phyloP scores from a whole-genome alignment of 345 rosid species.

The Moricandia moricandioides region DNA sequence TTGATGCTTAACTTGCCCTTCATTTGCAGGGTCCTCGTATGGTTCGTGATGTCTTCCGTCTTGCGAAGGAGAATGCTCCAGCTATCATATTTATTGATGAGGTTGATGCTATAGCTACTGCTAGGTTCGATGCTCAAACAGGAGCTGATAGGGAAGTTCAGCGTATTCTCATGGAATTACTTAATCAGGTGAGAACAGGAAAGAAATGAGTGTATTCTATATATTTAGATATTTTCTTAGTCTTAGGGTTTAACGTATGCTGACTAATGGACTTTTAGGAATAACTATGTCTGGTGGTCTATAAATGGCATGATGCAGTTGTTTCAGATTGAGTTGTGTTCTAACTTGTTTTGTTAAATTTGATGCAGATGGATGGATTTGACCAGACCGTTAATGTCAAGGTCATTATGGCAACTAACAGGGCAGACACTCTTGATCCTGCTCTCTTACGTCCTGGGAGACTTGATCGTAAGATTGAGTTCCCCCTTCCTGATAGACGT shows the following conservation, averaged over 20 bases:
- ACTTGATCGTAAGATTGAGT: slow-evolving; percentile 92
- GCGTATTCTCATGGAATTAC: slow-evolving; percentile 91
- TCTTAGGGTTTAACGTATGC: too few species aligned
- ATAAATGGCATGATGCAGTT: not conserved
- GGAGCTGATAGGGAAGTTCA: slow-evolving; percentile 99
- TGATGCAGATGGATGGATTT: slow-evolving; percentile 74
- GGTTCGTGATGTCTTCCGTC: slow-evolving; percentile 99
- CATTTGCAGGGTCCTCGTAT: slow-evolving; percentile 90
- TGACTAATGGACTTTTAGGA: not conserved
- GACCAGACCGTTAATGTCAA: slow-evolving; percentile 97
- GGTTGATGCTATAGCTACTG: slow-evolving; percentile 98
- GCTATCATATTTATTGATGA: slow-evolving; percentile 97
- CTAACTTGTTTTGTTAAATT: slow-evolving; percentile 25
- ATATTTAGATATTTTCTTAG: too few species aligned
- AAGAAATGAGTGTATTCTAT: not conserved
- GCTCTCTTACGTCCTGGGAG: slow-evolving; percentile 98
- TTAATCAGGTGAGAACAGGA: slow-evolving; percentile 66
- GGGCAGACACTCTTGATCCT: slow-evolving; percentile 97
- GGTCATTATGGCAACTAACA: slow-evolving; percentile 97
- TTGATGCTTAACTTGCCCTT: not conserved
- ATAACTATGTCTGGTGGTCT: not conserved
- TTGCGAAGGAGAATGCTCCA: slow-evolving; percentile 98
- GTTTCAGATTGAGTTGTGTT: not conserved
- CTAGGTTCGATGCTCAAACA: slow-evolving; percentile 99
- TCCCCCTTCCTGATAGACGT: slow-evolving; percentile 93